Evolutionary conservation across 371 early-diverging fungal species (phyloP).

Genomic region (Mortierella sp.): DNA sequence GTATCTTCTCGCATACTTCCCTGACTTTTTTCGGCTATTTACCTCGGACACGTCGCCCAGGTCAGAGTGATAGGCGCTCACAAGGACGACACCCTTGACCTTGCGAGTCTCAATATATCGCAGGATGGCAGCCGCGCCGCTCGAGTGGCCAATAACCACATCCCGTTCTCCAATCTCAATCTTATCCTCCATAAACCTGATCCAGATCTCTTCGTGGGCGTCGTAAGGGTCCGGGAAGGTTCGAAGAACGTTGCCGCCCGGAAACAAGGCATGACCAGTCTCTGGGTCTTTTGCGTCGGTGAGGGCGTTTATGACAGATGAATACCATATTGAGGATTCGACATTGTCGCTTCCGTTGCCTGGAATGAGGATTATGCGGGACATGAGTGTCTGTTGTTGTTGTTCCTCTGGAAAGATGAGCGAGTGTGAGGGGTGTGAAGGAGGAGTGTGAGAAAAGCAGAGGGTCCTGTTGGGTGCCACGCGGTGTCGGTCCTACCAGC

Average conservation of each 20-base stretch:
- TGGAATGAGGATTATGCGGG: constrained; percentile 55
- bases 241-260: constrained; percentile 43
- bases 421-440: background rate
- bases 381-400: constrained; percentile 29
- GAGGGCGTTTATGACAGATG: constrained; percentile 41
- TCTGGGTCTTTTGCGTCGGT: constrained; percentile 24
- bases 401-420: background rate
- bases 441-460: background rate
- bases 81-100: constrained; percentile 58
- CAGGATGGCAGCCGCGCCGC: constrained; percentile 46
- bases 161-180: constrained; percentile 44
- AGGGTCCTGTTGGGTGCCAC: background rate
- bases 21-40: background rate
- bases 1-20: background rate
- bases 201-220: constrained; percentile 57
- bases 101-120: constrained; percentile 48
- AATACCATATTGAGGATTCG: constrained; percentile 58
- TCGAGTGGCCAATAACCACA: constrained; percentile 58
- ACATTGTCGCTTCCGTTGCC: constrained; percentile 57
- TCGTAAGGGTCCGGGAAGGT: constrained; percentile 55
- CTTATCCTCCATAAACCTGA: constrained; percentile 51
- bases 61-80: constrained; percentile 58
- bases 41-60: constrained; percentile 54
- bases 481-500: background rate
- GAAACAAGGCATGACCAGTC: constrained; percentile 36